A percentile compares a stretch with the other conserved stretches of the same genome.
These are phyloP conservation scores for Aspergillus panamensis DNA, from an alignment of 495 filamentous ascomycete genomes.

Conservation along the genomic window DNA sequence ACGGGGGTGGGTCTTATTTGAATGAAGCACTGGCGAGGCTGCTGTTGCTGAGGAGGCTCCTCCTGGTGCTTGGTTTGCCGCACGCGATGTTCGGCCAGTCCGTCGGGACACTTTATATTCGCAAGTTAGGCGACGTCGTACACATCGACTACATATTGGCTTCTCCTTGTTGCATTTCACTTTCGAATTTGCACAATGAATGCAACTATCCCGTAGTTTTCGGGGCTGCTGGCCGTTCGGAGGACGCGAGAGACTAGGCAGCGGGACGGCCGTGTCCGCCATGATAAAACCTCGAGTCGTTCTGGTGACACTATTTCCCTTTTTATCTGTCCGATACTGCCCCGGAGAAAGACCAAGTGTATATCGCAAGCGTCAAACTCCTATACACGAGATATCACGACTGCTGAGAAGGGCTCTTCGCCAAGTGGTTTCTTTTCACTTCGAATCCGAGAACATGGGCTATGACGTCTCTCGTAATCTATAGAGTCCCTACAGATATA, in stretches of 20 bases:
- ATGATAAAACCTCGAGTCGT: neutral
- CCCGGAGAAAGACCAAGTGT: neutral
- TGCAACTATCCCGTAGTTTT: conserved; percentile 30
- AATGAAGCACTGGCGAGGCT: neutral
- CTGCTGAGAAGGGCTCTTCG: no score
- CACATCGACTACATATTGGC: conserved; percentile 55
- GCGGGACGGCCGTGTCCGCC: neutral
- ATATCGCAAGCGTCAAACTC: neutral
- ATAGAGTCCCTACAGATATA: neutral
- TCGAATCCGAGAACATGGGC: neutral
- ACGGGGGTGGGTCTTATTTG: neutral
- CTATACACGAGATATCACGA: neutral
- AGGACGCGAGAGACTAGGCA: neutral
- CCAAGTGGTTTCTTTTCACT: no score
- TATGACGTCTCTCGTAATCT: neutral
- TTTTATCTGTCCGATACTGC: neutral
- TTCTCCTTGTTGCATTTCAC: conserved; percentile 57
- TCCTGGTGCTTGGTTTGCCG: neutral
- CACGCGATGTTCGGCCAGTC: conserved; percentile 17
- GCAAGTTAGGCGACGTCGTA: conserved; percentile 48
- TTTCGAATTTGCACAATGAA: conserved; percentile 29
- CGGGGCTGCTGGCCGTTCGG: conserved; percentile 3
- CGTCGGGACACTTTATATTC: conserved; percentile 53
- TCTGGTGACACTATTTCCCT: neutral
- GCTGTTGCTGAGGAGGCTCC: conserved; percentile 2